phyloP scores from a whole-genome alignment of 176 grass and related monocot genomes.

The Rhynchospora pubera region DNA sequence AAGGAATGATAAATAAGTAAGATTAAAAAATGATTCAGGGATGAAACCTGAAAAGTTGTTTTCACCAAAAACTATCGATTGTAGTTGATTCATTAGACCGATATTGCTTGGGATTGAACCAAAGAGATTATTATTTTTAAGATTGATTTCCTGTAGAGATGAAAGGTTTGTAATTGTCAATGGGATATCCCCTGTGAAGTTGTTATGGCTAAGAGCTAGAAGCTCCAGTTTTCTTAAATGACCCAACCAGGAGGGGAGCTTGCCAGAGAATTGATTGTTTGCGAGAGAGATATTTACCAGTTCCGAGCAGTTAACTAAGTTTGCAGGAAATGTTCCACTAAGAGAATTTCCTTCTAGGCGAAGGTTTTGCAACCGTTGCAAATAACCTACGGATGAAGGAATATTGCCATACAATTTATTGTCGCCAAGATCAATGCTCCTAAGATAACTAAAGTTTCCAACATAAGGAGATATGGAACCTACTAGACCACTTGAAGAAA shows the following conservation, averaged over 20 bases:
- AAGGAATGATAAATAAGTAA: background rate
- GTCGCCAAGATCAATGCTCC: background rate
- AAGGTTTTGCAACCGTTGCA: background rate
- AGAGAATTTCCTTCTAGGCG: background rate
- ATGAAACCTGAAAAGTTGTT: background rate
- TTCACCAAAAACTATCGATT: background rate
- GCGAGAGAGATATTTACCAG: background rate
- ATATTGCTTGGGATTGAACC: background rate
- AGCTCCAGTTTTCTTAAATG: background rate
- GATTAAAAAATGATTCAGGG: background rate
- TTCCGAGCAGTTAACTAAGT: background rate
- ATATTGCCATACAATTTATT: background rate
- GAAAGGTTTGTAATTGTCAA: background rate
- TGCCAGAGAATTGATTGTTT: too few species aligned
- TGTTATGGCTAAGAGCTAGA: background rate
- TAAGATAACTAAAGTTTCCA: background rate
- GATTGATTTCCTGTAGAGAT: background rate
- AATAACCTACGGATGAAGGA: background rate
- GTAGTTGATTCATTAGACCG: background rate
- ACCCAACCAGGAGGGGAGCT: background rate
- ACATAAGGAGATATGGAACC: conserved; percentile 16
- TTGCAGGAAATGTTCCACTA: background rate
- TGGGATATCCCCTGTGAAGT: background rate
- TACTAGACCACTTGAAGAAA: conserved; percentile 10
- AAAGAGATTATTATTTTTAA: background rate